A percentile compares a stretch with the other conserved stretches of the same genome.
phyloP scores from a whole-genome alignment of 2,329 filamentous ascomycete genomes.

The Chalara sp. region DNA sequence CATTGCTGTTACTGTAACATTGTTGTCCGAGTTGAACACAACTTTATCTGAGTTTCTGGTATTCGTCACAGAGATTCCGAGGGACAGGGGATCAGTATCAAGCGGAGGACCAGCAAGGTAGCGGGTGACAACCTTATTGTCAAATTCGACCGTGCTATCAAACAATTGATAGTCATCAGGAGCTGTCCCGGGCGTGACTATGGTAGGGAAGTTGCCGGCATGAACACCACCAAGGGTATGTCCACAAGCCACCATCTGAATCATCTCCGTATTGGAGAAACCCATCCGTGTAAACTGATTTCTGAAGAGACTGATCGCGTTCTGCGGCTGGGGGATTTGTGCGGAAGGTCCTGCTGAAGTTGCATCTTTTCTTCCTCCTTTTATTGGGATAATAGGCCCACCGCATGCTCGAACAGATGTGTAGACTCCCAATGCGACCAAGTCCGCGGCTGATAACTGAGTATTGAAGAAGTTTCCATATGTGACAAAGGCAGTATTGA shows the following conservation, averaged over 20 bases:
- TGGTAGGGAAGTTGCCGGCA: constrained; percentile 42
- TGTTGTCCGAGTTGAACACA: constrained; percentile 48
- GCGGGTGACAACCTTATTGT: constrained; percentile 50
- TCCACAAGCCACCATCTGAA: constrained; percentile 52
- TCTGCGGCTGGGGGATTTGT: constrained; percentile 48
- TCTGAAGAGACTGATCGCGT: constrained; percentile 42
- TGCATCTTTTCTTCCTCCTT: constrained; percentile 49
- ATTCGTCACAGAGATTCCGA: constrained; percentile 39
- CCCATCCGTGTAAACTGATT: constrained; percentile 53
- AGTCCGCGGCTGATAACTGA: constrained; percentile 46
- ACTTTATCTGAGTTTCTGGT: constrained; percentile 44
- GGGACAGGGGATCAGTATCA: constrained; percentile 48
- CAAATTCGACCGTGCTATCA: constrained; percentile 46
- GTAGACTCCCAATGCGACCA: constrained; percentile 52
- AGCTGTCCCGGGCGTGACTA: constrained; percentile 39
- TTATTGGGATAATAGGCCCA: constrained; percentile 46
- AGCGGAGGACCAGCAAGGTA: constrained; percentile 41
- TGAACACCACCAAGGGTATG: constrained; percentile 57
- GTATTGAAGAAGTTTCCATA: constrained; percentile 47
- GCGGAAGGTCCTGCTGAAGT: constrained; percentile 38
- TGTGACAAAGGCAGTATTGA: constrained; percentile 45
- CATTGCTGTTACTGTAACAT: constrained; percentile 46
- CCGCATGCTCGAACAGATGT: constrained; percentile 52
- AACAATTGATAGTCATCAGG: constrained; percentile 35
- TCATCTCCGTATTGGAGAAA: constrained; percentile 50